Conservation (phyloP, 108 stramenopile genomes). For the Craspedostauros australis region DNA sequence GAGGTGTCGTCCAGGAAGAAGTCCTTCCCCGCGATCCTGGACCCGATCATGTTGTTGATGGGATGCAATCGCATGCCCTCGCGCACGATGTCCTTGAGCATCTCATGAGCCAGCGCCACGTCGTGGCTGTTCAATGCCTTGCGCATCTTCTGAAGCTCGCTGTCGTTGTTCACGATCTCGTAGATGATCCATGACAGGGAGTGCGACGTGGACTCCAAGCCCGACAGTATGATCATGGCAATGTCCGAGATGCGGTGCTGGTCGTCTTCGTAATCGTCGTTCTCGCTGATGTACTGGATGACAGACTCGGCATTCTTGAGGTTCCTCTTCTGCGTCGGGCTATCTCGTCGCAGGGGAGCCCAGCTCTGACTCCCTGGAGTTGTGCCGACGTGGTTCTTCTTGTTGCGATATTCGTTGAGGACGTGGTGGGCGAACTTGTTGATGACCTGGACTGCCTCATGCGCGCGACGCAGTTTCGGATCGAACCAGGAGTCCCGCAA, state of each 20-base stretch:
- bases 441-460: constrained; percentile 1
- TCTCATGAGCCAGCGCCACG: constrained; percentile 17
- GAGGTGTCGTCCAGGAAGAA: constrained; percentile 21
- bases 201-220: constrained; percentile 41
- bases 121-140: constrained; percentile 17
- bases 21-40: constrained; percentile 18
- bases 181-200: constrained; percentile 33
- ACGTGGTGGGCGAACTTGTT: constrained; percentile 18
- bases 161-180: constrained; percentile 33
- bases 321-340: constrained; percentile 3
- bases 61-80: constrained; percentile 35
- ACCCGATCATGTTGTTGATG: constrained; percentile 11
- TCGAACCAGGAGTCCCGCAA: constrained; percentile 6
- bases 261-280: constrained; percentile 31
- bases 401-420: constrained; percentile 18
- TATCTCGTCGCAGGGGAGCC: too few relatives aligned
- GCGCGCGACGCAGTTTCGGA: constrained; percentile 9
- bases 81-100: constrained; percentile 32
- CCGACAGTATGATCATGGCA: constrained; percentile 33
- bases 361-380: too few relatives aligned
- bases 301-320: too few relatives aligned
- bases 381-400: constrained; percentile 5
- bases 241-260: constrained; percentile 32
- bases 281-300: constrained; percentile 27
- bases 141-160: constrained; percentile 18